A percentile compares a stretch with the other conserved stretches of the same genome.
These are phyloP conservation scores for Endoconidiophora polonica DNA, from an alignment of 2,329 filamentous ascomycete species.

Conservation along the genomic window DNA sequence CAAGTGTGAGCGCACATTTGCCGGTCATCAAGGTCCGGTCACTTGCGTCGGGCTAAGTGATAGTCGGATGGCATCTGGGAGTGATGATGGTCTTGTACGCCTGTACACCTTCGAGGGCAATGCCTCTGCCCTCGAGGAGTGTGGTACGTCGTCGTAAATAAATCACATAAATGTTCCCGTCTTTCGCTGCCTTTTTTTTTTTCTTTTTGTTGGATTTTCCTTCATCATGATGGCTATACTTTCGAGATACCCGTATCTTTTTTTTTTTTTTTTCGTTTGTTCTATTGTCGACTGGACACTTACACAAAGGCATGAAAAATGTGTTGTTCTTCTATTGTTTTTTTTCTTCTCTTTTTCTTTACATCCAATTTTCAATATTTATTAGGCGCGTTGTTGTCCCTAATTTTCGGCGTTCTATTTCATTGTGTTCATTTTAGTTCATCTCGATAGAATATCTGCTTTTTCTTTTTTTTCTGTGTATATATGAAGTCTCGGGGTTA, in stretches of 20 bases:
- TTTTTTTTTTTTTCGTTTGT: neutral
- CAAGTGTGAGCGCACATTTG: constrained; percentile 82
- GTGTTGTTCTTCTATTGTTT: neutral
- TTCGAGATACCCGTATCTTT: neutral
- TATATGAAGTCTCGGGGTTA: neutral
- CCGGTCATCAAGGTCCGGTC: constrained; percentile 76
- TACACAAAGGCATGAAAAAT: no score
- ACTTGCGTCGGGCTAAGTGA: constrained; percentile 89
- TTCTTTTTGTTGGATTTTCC: neutral
- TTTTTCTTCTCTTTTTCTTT: neutral
- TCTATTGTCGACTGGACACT: neutral
- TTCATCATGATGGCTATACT: constrained; percentile 1
- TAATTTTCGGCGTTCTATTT: neutral
- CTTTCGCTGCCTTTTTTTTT: neutral
- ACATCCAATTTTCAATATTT: neutral
- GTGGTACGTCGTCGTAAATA: constrained; percentile 32
- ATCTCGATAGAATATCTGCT: neutral
- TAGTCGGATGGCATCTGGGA: constrained; percentile 73
- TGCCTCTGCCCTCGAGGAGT: constrained; percentile 27
- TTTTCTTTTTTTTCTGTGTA: neutral
- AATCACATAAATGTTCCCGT: neutral
- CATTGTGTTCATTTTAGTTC: neutral
- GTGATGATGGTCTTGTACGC: constrained; percentile 82
- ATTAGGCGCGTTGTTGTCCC: neutral
- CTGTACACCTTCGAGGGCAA: constrained; percentile 59